These are phyloP conservation scores for Pyrrhoderma lamaoense DNA, from an alignment of 1,284 basidiomycete genomes.

Conservation along the genomic window DNA sequence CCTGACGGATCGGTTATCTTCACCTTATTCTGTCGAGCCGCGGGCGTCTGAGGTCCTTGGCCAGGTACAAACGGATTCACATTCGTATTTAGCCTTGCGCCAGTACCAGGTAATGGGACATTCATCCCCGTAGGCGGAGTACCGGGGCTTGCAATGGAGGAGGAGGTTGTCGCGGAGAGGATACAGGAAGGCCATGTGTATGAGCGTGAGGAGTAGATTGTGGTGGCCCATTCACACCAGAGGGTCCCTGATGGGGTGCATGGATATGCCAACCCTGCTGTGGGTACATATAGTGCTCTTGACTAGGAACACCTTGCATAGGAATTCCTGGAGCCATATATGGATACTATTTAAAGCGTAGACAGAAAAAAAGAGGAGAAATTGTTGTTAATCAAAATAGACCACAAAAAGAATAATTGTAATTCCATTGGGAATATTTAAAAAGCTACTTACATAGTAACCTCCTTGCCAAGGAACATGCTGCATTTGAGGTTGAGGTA, in stretches of 20 bases:
- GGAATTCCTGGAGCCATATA: slow-evolving; percentile 26
- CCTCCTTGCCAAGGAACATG: slow-evolving; percentile 32
- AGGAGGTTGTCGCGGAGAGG: slow-evolving; percentile 56
- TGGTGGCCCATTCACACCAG: slow-evolving; percentile 20
- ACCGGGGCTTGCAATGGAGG: slow-evolving; percentile 49
- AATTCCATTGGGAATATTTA: background rate
- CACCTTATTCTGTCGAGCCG: slow-evolving; percentile 33
- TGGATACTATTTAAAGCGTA: too few relatives aligned
- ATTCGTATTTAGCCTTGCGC: slow-evolving; percentile 46
- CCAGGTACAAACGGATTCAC: slow-evolving; percentile 59
- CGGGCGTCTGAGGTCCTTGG: background rate
- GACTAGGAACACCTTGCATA: slow-evolving; percentile 19
- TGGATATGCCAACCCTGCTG: slow-evolving; percentile 30
- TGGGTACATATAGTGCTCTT: slow-evolving; percentile 29
- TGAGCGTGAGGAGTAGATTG: slow-evolving; percentile 27
- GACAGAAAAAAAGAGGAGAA: too few relatives aligned
- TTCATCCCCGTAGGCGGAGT: slow-evolving; percentile 57
- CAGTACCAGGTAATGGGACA: slow-evolving; percentile 57
- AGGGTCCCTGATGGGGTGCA: slow-evolving; percentile 23
- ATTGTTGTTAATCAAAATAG: too few relatives aligned
- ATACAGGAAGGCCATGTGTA: slow-evolving; percentile 32
- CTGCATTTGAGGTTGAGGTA: slow-evolving; percentile 33
- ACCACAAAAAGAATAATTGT: background rate
- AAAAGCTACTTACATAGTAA: slow-evolving; percentile 32
- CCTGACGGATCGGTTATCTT: slow-evolving; percentile 46